Evolutionary conservation across 169 alveolate species (phyloP), one percentile per base, ranked within the genome.

Genomic region (Babesia divergens): DNA sequence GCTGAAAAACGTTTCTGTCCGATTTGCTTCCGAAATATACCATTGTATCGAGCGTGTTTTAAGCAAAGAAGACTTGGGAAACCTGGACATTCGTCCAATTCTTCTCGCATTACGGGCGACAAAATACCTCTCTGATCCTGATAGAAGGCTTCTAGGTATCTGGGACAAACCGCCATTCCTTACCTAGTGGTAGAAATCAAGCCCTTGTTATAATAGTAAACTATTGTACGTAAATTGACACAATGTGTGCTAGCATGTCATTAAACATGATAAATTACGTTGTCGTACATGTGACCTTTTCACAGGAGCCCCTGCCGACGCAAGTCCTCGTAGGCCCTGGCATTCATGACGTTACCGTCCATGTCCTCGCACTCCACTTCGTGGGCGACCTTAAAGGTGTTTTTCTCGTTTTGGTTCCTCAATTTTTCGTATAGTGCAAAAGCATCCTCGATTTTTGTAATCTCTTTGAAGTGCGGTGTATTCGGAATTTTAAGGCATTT

Each of bases 401-500:
- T 79, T 62, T 83, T 86, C 49, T 94, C 96, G 64, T 94, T 93
- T 44, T 94, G 97, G 52, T 89, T 88, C 68, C 91, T 85, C 50
- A 97, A 89, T 74, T 95, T 95, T 76, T 96, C 96, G 66, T 96
- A 97, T 24, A 97, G 89, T 56, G 91, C 92, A 24, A 96, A 82
- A 38, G 97, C 97, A 47, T 87, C 93, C 20, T 87, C 90, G 9
- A 87, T 87, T 29, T 81, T 83, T 18, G 93, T 87, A 51, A 87
- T 87, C 52, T 90, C 94, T 72, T 77, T 96, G 88, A 98, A 98
- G 87, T 98, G 99, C 35, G 95, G 90, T 9, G 99, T 97, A 87
- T 98, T 98, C 1, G 99, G 99, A n/a, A 98, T 96, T 74, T 95
- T 96, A 46, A 98, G 92, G 75, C 99, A 95, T 70, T 94, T 96